Evolutionary conservation across 441 rosid species (phyloP), one percentile per base, ranked within the genome.

Genomic region (Populus hybrid): DNA sequence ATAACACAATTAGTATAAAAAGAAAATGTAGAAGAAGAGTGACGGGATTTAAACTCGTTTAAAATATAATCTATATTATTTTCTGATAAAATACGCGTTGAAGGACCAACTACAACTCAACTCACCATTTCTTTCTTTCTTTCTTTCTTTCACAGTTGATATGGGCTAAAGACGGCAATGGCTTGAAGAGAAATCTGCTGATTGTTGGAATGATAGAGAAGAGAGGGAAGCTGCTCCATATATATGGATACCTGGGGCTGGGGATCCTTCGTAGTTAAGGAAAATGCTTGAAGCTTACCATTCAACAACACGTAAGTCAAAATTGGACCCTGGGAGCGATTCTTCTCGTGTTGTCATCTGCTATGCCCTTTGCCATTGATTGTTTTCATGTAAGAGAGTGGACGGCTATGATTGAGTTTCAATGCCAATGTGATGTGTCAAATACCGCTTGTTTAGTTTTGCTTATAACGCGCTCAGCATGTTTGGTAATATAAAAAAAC

Each of bases 401-500:
- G 23, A 75, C 40, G 82, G 72, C 20, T 65, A 57, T 42, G 78
- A 79, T 74, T 6, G 32, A 20, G 18, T 63, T 63, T 20, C 9
- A 63, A 7, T 11, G 14, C 30, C 38, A 14, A 12, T 26, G 28
- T 75, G 6, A 36, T 34, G 0, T 34, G 35, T 34, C 42, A 28
- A 28, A 28, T 2, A 28, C 30, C 30, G 30, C 30, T 28, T 28
- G 30, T 28, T 28, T 28, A 28, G 30, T 2, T 26, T 26, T 26
- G 28, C 28, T 26, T 26, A 26, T 0, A 28, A 28, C 30, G 30
- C 30, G 30, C 3, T 3, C 30, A 28, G 30, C 30, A 28, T 28
- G 30, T 28, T 0, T 28, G 30, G 30, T 28, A 28, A 28, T 28
- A 28, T n/a, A 28, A 28, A 28, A 28, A 28, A 28, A 28, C 30